These are phyloP conservation scores for Rhododendron henanense DNA, from an alignment of 148 eudicot genomes.

Conservation along the genomic window DNA sequence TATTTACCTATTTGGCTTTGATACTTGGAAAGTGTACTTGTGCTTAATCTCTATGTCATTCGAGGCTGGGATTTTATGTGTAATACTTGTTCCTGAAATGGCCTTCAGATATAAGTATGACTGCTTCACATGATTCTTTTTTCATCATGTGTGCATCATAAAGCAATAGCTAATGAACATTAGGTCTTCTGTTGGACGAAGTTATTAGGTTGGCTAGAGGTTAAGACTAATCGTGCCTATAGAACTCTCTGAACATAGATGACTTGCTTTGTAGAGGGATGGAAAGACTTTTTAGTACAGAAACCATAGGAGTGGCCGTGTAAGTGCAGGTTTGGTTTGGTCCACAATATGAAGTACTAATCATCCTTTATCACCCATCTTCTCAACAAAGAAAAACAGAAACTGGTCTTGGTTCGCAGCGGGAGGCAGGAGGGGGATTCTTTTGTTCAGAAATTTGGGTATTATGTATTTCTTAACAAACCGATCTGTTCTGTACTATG, in stretches of 20 bases:
- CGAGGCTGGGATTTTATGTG: neutral
- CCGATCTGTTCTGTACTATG: neutral
- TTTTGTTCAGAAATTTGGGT: neutral
- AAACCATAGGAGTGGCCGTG: neutral
- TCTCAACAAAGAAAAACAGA: neutral
- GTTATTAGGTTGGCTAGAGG: neutral
- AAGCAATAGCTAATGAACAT: neutral
- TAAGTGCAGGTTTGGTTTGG: neutral
- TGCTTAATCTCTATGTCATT: neutral
- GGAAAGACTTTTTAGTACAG: neutral
- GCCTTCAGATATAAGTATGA: neutral
- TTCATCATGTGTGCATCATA: neutral
- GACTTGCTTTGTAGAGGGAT: neutral
- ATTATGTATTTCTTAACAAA: neutral
- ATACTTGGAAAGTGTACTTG: neutral
- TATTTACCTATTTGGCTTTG: neutral
- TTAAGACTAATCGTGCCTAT: neutral
- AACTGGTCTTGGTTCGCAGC: neutral
- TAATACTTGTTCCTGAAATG: neutral
- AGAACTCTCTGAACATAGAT: neutral
- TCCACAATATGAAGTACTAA: neutral
- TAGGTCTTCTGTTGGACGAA: neutral
- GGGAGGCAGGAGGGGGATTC: neutral
- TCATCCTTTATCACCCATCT: neutral
- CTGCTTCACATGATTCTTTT: neutral